These are phyloP conservation scores for Fonsecaea nubica DNA, from an alignment of 2,329 filamentous ascomycete genomes.

Conservation along the genomic window DNA sequence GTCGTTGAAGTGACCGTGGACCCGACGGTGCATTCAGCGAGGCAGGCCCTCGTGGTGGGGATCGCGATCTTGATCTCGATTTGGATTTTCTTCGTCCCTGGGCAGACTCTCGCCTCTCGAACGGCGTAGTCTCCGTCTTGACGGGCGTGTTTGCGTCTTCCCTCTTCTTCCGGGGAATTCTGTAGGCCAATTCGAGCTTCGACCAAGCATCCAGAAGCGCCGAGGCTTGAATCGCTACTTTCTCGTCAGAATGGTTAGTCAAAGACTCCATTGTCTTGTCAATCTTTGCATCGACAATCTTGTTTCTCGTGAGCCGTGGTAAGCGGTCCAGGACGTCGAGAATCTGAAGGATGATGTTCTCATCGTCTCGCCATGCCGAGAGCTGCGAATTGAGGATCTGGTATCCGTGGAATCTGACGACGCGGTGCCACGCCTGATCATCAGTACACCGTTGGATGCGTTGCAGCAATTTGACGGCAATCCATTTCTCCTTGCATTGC, in stretches of 20 bases:
- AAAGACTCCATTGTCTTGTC: slow-evolving; percentile 78
- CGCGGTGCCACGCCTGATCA: slow-evolving; percentile 82
- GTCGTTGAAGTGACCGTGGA: slow-evolving; percentile 56
- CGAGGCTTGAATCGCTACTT: slow-evolving; percentile 74
- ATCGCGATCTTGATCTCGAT: slow-evolving; percentile 52
- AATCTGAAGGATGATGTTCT: slow-evolving; percentile 87
- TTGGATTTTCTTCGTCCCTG: slow-evolving; percentile 58
- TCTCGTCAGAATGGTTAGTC: slow-evolving; percentile 70
- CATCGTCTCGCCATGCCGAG: slow-evolving; percentile 83
- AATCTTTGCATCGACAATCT: slow-evolving; percentile 95
- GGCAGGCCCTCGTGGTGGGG: slow-evolving; percentile 47
- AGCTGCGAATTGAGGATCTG: slow-evolving; percentile 89
- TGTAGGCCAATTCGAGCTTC: slow-evolving; percentile 86
- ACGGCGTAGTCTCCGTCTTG: slow-evolving; percentile 69
- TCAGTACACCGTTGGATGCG: slow-evolving; percentile 88
- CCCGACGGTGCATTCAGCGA: slow-evolving; percentile 34
- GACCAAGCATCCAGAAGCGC: slow-evolving; percentile 83
- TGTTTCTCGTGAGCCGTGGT: slow-evolving; percentile 91
- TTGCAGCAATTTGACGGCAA: slow-evolving; percentile 89
- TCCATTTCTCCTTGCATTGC: slow-evolving; percentile 99
- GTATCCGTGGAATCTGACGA: slow-evolving; percentile 97
- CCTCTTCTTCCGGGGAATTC: slow-evolving; percentile 87
- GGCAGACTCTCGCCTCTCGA: slow-evolving; percentile 61
- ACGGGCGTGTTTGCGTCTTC: slow-evolving; percentile 64
- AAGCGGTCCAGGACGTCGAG: slow-evolving; percentile 87